Conservation (phyloP, 2,329 filamentous ascomycete species). For the Aspergillus pseudoviridinutans region DNA sequence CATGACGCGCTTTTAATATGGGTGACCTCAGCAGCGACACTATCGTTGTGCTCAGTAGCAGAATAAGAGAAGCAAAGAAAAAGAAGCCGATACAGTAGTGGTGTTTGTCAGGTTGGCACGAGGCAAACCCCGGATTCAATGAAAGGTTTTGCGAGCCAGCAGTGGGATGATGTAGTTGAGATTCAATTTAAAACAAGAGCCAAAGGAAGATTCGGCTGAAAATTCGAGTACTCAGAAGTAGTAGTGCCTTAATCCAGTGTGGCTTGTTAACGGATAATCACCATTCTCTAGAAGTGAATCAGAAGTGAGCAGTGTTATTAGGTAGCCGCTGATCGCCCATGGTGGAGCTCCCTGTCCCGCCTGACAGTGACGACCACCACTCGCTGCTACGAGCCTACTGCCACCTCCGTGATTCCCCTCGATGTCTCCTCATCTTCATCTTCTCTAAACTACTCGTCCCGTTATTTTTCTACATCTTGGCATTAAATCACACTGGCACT, state of each 20-base stretch:
- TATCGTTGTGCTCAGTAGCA: background rate
- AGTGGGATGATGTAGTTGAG: background rate
- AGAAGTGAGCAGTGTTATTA: conserved; percentile 21
- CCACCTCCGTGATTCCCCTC: background rate
- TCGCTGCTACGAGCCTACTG: background rate
- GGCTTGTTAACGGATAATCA: background rate
- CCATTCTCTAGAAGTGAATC: background rate
- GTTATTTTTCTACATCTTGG: background rate
- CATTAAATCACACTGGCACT: background rate
- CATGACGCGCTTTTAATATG: conserved; percentile 6
- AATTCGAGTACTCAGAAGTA: background rate
- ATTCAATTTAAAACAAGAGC: background rate
- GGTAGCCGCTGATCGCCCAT: conserved; percentile 30
- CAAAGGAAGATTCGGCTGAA: background rate
- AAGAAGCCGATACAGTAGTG: background rate
- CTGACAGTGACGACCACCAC: conserved; percentile 25
- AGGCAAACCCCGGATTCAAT: conserved; percentile 14
- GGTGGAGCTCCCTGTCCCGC: conserved; percentile 31
- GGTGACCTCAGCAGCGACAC: background rate
- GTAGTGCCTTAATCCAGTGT: background rate
- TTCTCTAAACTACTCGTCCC: background rate
- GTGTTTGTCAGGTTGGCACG: conserved; percentile 7
- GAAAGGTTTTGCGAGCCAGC: conserved; percentile 1
- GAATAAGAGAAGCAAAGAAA: background rate
- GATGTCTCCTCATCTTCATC: background rate